A percentile compares a stretch with the other conserved stretches of the same genome.
phyloP scores from a whole-genome alignment of 2,329 filamentous ascomycete genomes.

The Akanthomyces uredinophilus region DNA sequence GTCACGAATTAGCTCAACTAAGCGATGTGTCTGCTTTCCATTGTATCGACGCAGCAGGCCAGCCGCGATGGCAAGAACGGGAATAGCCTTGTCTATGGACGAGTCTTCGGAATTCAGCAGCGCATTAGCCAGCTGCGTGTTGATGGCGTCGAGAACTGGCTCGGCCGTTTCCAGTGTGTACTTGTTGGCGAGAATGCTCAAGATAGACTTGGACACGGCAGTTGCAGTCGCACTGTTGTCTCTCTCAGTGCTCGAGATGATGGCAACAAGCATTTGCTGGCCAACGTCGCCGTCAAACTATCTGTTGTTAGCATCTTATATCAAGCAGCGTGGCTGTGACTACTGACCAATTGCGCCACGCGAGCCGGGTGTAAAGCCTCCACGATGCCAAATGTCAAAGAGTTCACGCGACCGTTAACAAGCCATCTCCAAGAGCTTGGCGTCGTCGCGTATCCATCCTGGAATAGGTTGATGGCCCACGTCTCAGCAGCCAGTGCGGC shows the following conservation, averaged over 20 bases:
- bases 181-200: conserved; percentile 42
- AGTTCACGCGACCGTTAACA: conserved; percentile 25
- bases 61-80: conserved; percentile 32
- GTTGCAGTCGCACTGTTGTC: conserved; percentile 23
- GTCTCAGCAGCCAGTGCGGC: conserved; percentile 26
- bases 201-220: conserved; percentile 27
- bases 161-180: conserved; percentile 32
- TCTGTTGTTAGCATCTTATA: conserved; percentile 14
- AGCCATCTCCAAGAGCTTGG: conserved; percentile 29
- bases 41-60: conserved; percentile 35
- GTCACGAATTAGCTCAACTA: conserved; percentile 32
- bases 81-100: conserved; percentile 25
- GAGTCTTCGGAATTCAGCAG: conserved; percentile 12
- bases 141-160: conserved; percentile 24
- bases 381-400: conserved; percentile 36
- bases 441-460: conserved; percentile 23
- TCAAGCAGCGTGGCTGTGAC: background rate
- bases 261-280: conserved; percentile 30
- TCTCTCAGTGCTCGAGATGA: conserved; percentile 19
- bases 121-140: conserved; percentile 22
- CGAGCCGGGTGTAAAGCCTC: conserved; percentile 31
- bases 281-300: conserved; percentile 34
- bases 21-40: conserved; percentile 28
- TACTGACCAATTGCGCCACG: conserved; percentile 32
- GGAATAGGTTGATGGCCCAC: conserved; percentile 35